A percentile compares a stretch with the other conserved stretches of the same genome.
Conservation (phyloP, 2,329 filamentous ascomycete genomes). For the Aspergillus aculeatinus region DNA sequence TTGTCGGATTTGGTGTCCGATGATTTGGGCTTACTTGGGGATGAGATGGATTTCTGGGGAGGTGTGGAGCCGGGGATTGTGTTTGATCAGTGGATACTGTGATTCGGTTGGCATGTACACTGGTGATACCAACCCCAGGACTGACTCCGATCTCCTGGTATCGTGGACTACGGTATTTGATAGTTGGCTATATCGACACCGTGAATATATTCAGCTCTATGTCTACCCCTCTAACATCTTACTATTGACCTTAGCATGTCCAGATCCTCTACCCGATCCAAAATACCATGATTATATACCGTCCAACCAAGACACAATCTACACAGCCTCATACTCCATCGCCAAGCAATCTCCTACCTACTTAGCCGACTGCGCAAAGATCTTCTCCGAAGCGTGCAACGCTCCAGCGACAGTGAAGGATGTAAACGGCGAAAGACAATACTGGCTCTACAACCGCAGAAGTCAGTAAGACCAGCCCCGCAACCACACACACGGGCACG, state of each 20-base stretch:
- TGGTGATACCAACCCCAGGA: no score
- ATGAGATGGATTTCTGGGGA: slow-evolving; percentile 24
- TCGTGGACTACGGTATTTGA: background rate
- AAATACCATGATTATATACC: no score
- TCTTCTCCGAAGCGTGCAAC: slow-evolving; percentile 29
- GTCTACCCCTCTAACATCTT: background rate
- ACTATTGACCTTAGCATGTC: no score
- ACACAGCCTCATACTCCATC: no score
- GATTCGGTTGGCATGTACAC: slow-evolving; percentile 7
- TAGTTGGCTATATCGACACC: no score
- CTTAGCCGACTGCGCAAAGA: background rate
- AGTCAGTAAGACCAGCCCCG: slow-evolving; percentile 1
- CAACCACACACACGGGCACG: background rate
- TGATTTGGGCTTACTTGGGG: slow-evolving; percentile 11
- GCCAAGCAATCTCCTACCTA: background rate
- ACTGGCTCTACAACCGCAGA: slow-evolving; percentile 25
- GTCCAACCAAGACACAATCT: no score
- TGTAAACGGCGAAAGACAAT: slow-evolving; percentile 32
- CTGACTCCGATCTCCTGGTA: background rate
- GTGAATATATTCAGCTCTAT: background rate
- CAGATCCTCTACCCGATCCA: no score
- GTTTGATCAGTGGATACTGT: slow-evolving; percentile 25
- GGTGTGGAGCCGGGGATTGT: slow-evolving; percentile 22
- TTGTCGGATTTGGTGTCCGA: slow-evolving; percentile 11
- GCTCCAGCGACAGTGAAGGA: slow-evolving; percentile 34